Evolutionary conservation across 345 rosid genomes (phyloP), one percentile per base, ranked within the genome.

Genomic region (Hypericum androsaemum): DNA sequence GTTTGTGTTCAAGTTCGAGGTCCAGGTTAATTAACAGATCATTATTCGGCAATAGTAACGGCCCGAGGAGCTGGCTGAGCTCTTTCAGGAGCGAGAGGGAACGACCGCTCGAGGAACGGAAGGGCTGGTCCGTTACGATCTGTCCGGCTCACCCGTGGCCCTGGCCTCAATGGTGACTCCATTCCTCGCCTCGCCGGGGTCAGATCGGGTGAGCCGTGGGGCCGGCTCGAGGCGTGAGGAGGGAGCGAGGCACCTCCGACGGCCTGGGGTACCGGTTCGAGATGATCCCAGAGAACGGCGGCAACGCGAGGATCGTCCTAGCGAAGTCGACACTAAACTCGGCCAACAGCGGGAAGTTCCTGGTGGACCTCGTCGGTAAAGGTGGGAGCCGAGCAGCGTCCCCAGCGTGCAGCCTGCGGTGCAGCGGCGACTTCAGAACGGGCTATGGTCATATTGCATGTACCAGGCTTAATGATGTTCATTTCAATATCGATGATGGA

Each of bases 1-100:
- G 54, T 89, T 82, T 63, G 97, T 89, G n/a, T 89, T 89, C 41
- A 86, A 89, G 75, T 89, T 89, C 65, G 97, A 89, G 54, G 95
- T 88, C 12, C 94, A 86, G 50, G 7, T 5, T 47, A 5, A 35
- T n/a, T 35, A 28, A 7, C 73, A 89, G 97, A 56, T 77, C 95
- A 32, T 58, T 86, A 47, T 85, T 70, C 57, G 58, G 69, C 0
- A 88, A 81, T 57, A 40, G 68, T 5, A 74, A 76, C 54, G 41
- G 77, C 55, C 61, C 82, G 3, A 64, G 86, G 50, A 71, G 77
- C 63, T 89, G 95, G 95, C 54, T 86, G 16, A 79, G 78, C 35
- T 71, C 94, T 11, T 89, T 89, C 43, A 87, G 95, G 0, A 86
- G 97, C 60, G 88, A 80, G 36, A 76, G 86, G 47, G 94, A 86